Conservation (phyloP, 139 green algal genomes). For the Eudorina sp. region DNA sequence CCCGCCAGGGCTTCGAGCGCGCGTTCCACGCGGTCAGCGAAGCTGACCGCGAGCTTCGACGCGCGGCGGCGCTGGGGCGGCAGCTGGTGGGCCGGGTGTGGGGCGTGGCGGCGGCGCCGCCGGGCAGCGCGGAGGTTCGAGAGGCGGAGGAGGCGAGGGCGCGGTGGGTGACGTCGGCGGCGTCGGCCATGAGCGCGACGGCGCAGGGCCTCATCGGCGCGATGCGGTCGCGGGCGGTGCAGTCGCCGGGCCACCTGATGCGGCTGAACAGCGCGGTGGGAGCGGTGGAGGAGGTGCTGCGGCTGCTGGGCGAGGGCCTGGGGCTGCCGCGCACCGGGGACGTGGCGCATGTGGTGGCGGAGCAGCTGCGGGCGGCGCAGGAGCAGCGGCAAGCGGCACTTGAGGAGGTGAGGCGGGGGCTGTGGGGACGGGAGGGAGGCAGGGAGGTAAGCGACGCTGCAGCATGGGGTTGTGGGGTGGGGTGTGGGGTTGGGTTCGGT, state of each 20-base stretch:
- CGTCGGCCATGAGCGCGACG: not conserved
- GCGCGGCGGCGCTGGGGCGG: not conserved
- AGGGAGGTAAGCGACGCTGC: too few relatives aligned
- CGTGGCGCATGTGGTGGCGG: not conserved
- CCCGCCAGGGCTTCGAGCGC: not conserved
- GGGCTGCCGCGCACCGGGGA: not conserved
- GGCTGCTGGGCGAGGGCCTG: not conserved
- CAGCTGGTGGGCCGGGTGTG: not conserved
- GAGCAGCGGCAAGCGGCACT: not conserved
- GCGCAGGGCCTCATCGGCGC: not conserved
- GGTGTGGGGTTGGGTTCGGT: too few relatives aligned
- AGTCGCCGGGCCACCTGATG: slow-evolving; percentile 14
- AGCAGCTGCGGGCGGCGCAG: not conserved
- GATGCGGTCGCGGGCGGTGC: not conserved
- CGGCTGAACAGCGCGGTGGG: not conserved
- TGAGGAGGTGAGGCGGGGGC: not conserved
- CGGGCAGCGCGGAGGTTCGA: not conserved
- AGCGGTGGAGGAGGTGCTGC: slow-evolving; percentile 5
- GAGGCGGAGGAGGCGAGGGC: not conserved
- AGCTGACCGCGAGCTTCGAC: slow-evolving; percentile 22
- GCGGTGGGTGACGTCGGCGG: not conserved
- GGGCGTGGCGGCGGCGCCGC: not conserved
- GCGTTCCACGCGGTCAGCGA: not conserved
- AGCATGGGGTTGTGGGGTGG: too few relatives aligned
- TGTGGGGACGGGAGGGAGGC: not conserved